Conservation (phyloP, 805 yeast species). For the Myxozyma geophila region DNA sequence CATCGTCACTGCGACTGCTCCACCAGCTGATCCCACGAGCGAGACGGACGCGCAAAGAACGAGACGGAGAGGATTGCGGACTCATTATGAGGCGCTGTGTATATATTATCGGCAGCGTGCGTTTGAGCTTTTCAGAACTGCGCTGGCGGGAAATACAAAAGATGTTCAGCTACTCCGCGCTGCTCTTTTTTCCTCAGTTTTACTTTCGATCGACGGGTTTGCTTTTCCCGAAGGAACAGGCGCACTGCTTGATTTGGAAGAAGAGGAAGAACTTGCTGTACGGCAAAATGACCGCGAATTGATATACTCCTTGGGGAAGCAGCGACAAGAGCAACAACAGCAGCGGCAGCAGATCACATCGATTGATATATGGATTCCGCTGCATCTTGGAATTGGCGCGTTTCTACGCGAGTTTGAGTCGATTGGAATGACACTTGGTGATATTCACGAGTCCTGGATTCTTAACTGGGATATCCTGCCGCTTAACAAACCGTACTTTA, state of each 20-base stretch:
- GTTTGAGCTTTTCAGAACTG: constrained; percentile 13
- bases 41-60: background rate
- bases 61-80: background rate
- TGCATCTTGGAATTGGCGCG: constrained; percentile 18
- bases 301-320: background rate
- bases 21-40: background rate
- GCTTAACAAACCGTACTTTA: constrained; percentile 5
- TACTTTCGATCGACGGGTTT: constrained; percentile 24
- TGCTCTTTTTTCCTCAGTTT: constrained; percentile 20
- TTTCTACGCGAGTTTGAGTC: constrained; percentile 6
- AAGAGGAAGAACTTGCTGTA: background rate
- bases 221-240: constrained; percentile 20
- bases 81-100: constrained; percentile 15
- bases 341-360: constrained; percentile 4
- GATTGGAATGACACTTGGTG: constrained; percentile 1
- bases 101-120: constrained; percentile 20
- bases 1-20: constrained; percentile 5
- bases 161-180: constrained; percentile 17
- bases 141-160: constrained; percentile 5
- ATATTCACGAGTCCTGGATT: constrained; percentile 6
- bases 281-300: background rate
- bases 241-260: constrained; percentile 6
- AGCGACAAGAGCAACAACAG: background rate
- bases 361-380: constrained; percentile 27
- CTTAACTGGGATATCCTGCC: constrained; percentile 24